Percentiles rank a stretch among this genome's conserved stretches.
phyloP scores from a whole-genome alignment of 805 yeast species.

The Cyberlindnera japonica region DNA sequence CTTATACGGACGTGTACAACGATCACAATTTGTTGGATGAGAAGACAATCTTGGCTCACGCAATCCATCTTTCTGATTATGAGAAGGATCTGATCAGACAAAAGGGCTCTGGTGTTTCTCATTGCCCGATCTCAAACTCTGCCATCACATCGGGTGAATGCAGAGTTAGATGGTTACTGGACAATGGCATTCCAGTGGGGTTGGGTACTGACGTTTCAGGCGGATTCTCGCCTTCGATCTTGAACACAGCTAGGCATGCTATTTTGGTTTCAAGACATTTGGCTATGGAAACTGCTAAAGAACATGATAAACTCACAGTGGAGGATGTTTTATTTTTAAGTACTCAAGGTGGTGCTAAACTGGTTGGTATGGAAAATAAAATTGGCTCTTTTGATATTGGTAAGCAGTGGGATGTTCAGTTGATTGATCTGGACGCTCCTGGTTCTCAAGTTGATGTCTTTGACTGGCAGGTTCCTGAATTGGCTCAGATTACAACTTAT shows the following conservation, averaged over 20 bases:
- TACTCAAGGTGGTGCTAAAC: constrained; percentile 86
- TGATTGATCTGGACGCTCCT: constrained; percentile 54
- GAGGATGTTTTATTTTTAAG: constrained; percentile 76
- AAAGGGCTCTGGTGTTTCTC: constrained; percentile 70
- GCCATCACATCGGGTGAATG: constrained; percentile 90
- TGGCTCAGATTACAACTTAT: constrained; percentile 22
- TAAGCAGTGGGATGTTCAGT: constrained; percentile 79
- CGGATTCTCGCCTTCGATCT: constrained; percentile 64
- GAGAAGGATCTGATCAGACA: constrained; percentile 58
- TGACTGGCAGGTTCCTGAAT: constrained; percentile 58
- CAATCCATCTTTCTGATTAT: constrained; percentile 64
- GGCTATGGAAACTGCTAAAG: constrained; percentile 50
- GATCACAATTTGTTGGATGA: constrained; percentile 53
- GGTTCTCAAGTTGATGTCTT: constrained; percentile 71
- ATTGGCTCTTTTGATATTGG: constrained; percentile 76
- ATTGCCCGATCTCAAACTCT: constrained; percentile 91
- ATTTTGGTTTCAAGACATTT: constrained; percentile 67
- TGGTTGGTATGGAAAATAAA: constrained; percentile 50
- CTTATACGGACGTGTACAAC: constrained; percentile 78
- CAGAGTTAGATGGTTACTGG: constrained; percentile 64
- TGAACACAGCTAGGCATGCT: constrained; percentile 67
- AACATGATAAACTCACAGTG: constrained; percentile 50
- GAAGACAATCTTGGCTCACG: constrained; percentile 85
- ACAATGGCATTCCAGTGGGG: constrained; percentile 68
- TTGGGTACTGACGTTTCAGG: constrained; percentile 81